These are phyloP conservation scores for Penicillium sp. DNA, from an alignment of 2,329 filamentous ascomycete genomes.

Conservation along the genomic window DNA sequence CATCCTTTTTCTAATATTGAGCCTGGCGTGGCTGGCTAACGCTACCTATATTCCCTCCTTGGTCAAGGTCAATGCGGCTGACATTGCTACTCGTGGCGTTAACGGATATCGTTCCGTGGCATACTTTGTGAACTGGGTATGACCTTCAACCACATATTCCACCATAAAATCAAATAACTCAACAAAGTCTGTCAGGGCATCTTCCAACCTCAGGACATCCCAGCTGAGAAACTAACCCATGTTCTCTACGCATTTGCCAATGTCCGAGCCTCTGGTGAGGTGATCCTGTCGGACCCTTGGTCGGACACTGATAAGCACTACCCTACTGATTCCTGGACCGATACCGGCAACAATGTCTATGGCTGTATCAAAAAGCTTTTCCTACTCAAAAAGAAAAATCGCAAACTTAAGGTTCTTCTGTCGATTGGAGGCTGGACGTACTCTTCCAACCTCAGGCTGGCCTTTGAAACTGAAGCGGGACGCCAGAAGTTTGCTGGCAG, in stretches of 20 bases:
- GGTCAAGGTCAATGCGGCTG: neutral
- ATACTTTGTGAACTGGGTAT: slow-evolving; percentile 43
- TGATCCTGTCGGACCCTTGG: slow-evolving; percentile 62
- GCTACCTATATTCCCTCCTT: slow-evolving; percentile 8
- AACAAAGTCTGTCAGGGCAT: too few species aligned
- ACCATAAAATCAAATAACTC: too few species aligned
- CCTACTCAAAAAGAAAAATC: slow-evolving; percentile 64
- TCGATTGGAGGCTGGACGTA: slow-evolving; percentile 78
- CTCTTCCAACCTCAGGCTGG: slow-evolving; percentile 63
- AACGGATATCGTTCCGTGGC: slow-evolving; percentile 30
- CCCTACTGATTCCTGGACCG: slow-evolving; percentile 56
- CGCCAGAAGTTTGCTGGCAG: too few species aligned
- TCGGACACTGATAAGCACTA: slow-evolving; percentile 64
- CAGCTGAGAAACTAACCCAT: slow-evolving; percentile 72
- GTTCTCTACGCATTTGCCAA: slow-evolving; percentile 89
- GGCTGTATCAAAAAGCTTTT: slow-evolving; percentile 71
- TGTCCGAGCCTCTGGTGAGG: slow-evolving; percentile 63
- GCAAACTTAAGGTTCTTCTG: slow-evolving; percentile 68
- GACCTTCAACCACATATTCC: too few species aligned
- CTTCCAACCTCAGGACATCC: slow-evolving; percentile 75
- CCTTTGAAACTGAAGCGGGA: slow-evolving; percentile 48
- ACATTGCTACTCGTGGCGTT: slow-evolving; percentile 11
- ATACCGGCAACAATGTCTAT: slow-evolving; percentile 62
- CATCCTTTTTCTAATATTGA: slow-evolving; percentile 4
- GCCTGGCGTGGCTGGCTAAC: slow-evolving; percentile 9